A percentile compares a stretch with the other conserved stretches of the same genome.
Evolutionary conservation across 139 green algal species (phyloP).

Genomic region (Chlorella sp.): DNA sequence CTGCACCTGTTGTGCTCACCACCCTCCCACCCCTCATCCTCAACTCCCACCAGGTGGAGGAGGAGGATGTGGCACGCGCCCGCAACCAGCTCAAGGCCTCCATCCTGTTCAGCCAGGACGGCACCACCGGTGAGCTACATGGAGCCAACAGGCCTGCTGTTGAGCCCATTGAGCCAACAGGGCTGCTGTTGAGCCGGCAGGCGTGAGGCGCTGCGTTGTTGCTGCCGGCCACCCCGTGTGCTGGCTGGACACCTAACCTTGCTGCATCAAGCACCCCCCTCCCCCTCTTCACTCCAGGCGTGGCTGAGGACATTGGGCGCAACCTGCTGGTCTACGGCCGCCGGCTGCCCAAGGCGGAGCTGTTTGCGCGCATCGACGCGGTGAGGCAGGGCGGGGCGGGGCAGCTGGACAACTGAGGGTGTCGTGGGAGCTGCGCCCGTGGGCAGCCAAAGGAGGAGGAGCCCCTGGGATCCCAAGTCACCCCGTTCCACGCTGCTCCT

Average conservation of each 20-base stretch:
- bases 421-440: no score
- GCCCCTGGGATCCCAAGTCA: no score
- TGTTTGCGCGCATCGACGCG: constrained; percentile 97
- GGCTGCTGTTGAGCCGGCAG: no score
- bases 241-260: background rate
- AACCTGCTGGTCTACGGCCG: constrained; percentile 96
- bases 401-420: no score
- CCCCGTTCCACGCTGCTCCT: background rate
- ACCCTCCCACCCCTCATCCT: background rate
- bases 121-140: constrained; percentile 50
- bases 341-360: constrained; percentile 91
- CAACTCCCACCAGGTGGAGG: constrained; percentile 26
- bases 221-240: no score
- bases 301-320: constrained; percentile 95
- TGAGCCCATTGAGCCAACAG: no score
- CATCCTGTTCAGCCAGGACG: constrained; percentile 72
- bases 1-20: background rate
- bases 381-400: constrained; percentile 50
- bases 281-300: constrained; percentile 43
- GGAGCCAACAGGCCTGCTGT: background rate
- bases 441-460: no score
- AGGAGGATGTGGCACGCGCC: constrained; percentile 89
- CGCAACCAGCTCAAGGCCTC: constrained; percentile 95
- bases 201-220: no score
- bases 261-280: background rate